Evolutionary conservation across 331 rosid genomes (phyloP).

Genomic region (Pyrus hybrid): DNA sequence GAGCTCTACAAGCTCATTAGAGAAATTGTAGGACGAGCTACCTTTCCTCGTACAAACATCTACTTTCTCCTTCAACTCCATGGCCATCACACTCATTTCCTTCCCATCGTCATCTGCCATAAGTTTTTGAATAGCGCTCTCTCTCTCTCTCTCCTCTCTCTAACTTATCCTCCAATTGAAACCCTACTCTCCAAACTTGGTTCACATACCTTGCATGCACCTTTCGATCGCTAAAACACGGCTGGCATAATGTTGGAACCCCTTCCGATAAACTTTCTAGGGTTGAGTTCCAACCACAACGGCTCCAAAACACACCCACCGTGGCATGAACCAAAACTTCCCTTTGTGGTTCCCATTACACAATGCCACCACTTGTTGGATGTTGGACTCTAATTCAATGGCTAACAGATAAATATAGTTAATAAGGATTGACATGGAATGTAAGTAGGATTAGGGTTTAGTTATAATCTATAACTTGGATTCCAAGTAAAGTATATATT

Average conservation of each 20-base stretch:
- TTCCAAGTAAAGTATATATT: too few relatives aligned
- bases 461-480: too few relatives aligned
- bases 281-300: slow-evolving; percentile 19
- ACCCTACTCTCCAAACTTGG: slow-evolving; percentile 1
- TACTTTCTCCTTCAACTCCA: slow-evolving; percentile 12
- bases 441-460: too few relatives aligned
- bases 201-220: slow-evolving; percentile 16
- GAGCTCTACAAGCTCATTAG: neutral
- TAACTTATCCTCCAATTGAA: slow-evolving; percentile 5
- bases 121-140: slow-evolving; percentile 19
- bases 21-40: slow-evolving; percentile 15
- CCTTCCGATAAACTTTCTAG: slow-evolving; percentile 19
- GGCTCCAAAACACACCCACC: slow-evolving; percentile 20
- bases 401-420: too few relatives aligned
- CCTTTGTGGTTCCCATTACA: slow-evolving; percentile 14
- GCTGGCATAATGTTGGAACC: slow-evolving; percentile 17
- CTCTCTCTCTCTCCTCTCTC: slow-evolving; percentile 20
- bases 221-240: slow-evolving; percentile 13
- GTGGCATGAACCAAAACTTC: slow-evolving; percentile 14
- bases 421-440: too few relatives aligned
- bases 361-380: neutral
- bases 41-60: neutral
- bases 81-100: slow-evolving; percentile 25
- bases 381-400: too few relatives aligned
- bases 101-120: slow-evolving; percentile 29